Evolutionary conservation across 2,329 filamentous ascomycete genomes (phyloP).

Genomic region (Blumeria hordei): DNA sequence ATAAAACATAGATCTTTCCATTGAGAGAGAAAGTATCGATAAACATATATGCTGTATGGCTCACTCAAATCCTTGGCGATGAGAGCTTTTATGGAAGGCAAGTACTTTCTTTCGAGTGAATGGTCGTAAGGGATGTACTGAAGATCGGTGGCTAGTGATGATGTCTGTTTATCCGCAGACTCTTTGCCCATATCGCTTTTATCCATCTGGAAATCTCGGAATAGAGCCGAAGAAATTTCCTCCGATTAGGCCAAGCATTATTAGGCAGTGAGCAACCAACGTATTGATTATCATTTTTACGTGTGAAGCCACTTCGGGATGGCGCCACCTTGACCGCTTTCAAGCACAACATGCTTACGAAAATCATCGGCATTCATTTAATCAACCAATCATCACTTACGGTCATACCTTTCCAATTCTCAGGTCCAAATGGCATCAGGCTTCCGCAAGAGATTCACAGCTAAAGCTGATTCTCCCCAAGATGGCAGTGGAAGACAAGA

Average conservation of each 20-base stretch:
- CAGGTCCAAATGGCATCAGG: neutral
- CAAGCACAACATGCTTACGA: too few species aligned
- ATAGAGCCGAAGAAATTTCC: too few species aligned
- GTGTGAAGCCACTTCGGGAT: too few species aligned
- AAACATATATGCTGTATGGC: conserved; percentile 98
- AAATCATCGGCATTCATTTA: too few species aligned
- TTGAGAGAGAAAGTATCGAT: conserved; percentile 92
- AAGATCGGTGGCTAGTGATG: conserved; percentile 21
- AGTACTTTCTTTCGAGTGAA: conserved; percentile 34
- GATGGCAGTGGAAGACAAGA: too few species aligned
- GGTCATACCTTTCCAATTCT: too few species aligned
- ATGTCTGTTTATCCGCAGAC: neutral
- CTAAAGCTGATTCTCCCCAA: too few species aligned
- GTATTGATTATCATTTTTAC: neutral
- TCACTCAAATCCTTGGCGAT: conserved; percentile 95
- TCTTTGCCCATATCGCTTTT: conserved; percentile 1
- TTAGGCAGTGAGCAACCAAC: neutral
- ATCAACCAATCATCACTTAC: too few species aligned
- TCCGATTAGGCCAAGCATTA: neutral
- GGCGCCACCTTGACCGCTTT: too few species aligned
- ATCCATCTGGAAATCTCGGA: too few species aligned
- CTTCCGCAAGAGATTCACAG: neutral
- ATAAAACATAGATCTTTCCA: conserved; percentile 53
- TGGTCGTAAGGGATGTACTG: conserved; percentile 39
- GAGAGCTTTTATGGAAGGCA: conserved; percentile 69